Evolutionary conservation across 768 basidiomycete genomes (phyloP), one percentile per base, ranked within the genome.

Genomic region (Tephrocybe rancida): DNA sequence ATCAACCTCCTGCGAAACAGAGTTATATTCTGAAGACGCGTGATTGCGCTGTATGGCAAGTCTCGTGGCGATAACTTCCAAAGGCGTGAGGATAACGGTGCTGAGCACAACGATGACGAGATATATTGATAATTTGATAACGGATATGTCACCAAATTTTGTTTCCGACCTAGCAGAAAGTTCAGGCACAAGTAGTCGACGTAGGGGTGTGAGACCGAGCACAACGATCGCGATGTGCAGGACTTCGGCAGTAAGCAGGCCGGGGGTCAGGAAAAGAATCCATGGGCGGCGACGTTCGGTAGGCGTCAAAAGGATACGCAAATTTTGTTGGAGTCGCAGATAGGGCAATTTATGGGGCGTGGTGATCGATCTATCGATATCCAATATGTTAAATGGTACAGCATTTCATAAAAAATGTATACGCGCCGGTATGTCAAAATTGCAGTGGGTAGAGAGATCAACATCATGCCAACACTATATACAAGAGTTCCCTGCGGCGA

Each of bases 1-100:
- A 35, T 86, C 86, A 16, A 83, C 82, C 60, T 92, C 89, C 63
- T 90, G 88, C 3, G 83, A 72, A 26, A 89, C 82, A 1, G 88
- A 85, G 57, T 90, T 88, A 63, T 82, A 89, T 50, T 87, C 88
- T 5, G 84, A 72, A 14, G 86, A 84, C 6, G 86, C 83, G 58
- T 92, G 90, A 58, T 93, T 94, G 48, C 92, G 82, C 63, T 94
- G 92, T 51, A 94, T 88, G 18, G 90, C 87, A 5, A 94, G 79
- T 44, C 90, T 77, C 13, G 87, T 88, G 13, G 84, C 69, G 44
- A 93, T 87, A 25, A 94, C 90, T 64, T 94, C 92, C 24, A 94
- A 70, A 4, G 92, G 92, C 25, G 88, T 78, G 11, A 92, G 77
- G 50, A 90, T 62, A 13, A 64, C 60, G 2, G 85, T 84, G 69